Evolutionary conservation across 2,329 filamentous ascomycete species (phyloP), one percentile per base, ranked within the genome.

Genomic region (Rhynchosporium secalis): DNA sequence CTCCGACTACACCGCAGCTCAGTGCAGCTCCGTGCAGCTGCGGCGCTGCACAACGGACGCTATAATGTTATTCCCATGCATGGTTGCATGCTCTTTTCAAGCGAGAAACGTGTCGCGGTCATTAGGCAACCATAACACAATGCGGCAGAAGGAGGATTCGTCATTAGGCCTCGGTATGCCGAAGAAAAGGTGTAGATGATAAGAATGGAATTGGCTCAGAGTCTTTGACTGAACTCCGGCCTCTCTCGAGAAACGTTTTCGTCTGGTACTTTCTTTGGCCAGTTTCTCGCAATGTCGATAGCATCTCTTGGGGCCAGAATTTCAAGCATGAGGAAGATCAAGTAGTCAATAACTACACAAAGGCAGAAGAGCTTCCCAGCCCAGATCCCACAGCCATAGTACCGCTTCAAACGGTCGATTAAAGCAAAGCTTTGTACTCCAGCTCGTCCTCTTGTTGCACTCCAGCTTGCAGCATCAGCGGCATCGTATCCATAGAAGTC

Each of bases 351-450:
- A 62, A 98, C 87, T 10, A 93, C 93, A 67, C 94, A 97, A 1
- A 99, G 80, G 72, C 95, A 97, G 72, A 99, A 99, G 8, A 99
- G 80, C 77, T 99, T 99, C 41, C 95, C 95, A 0, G 95, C 95
- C 95, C 95, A 99, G 56, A 98, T 94, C 40, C 95, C 95, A 73
- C 96, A 99, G 8, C 95, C 95, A 72, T 97, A 99, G 76, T 99
- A 99, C 63, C 95, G 82, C 78, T 99, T 99, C 26, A 99, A 78
- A 26, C 95, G 86, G 74, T 99, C 95, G 66, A 99, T 97, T 49
- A 99, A 83, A 5, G 94, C 91, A 73, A 96, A 96, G 70, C 91
- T 94, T 70, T 91, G 90, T 8, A 92, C 86, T 7, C 86, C 85
- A 4, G 84, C 82, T 38, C 87, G 80, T 47, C 87, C 87, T 66